Evolutionary conservation across 2,329 filamentous ascomycete species (phyloP).

Genomic region (Mycocentrospora acerina): DNA sequence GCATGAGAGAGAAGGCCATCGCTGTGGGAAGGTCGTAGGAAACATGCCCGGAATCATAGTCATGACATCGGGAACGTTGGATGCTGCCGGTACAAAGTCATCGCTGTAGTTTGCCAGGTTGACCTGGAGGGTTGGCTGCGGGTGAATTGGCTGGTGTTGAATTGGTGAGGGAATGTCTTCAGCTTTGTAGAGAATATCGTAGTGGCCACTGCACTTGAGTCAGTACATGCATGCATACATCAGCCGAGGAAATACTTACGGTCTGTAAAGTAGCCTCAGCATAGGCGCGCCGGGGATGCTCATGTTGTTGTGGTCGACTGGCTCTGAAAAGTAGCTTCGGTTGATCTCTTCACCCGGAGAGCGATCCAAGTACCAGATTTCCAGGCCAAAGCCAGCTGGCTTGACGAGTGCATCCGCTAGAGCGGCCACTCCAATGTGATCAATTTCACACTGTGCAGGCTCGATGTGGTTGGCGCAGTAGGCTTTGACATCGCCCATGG

Average conservation of each 20-base stretch:
- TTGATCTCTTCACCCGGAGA: slow-evolving; percentile 78
- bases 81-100: slow-evolving; percentile 44
- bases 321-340: slow-evolving; percentile 61
- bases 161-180: slow-evolving; percentile 49
- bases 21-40: slow-evolving; percentile 36
- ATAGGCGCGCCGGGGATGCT: slow-evolving; percentile 56
- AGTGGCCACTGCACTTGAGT: slow-evolving; percentile 66
- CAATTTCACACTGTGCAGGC: slow-evolving; percentile 78
- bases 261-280: slow-evolving; percentile 67
- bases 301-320: slow-evolving; percentile 48
- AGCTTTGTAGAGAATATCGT: slow-evolving; percentile 85
- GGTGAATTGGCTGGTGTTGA: slow-evolving; percentile 25
- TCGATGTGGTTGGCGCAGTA: slow-evolving; percentile 74
- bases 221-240: slow-evolving; percentile 9
- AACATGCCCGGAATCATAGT: slow-evolving; percentile 51
- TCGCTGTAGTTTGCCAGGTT: slow-evolving; percentile 41
- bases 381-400: slow-evolving; percentile 74
- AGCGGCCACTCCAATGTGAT: slow-evolving; percentile 80
- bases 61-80: slow-evolving; percentile 38
- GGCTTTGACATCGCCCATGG: slow-evolving; percentile 57
- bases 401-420: slow-evolving; percentile 78
- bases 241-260: slow-evolving; percentile 50
- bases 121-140: slow-evolving; percentile 36
- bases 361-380: slow-evolving; percentile 89
- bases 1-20: slow-evolving; percentile 39